A percentile compares a stretch with the other conserved stretches of the same genome.
phyloP scores from a whole-genome alignment of 371 early-diverging fungal genomes.

The Batrachochytrium dendrobatidis region DNA sequence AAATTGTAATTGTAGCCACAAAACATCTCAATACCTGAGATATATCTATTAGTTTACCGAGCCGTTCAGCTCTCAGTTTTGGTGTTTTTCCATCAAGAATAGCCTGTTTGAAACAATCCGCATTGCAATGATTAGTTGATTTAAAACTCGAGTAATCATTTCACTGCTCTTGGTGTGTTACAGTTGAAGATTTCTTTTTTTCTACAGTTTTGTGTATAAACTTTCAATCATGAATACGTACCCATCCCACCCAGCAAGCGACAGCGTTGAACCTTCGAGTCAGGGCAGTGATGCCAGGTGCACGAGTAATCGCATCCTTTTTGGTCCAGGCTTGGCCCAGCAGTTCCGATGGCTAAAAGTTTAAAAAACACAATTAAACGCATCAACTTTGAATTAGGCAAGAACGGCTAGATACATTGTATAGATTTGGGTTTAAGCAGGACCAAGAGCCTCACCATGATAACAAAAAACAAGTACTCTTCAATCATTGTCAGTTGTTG shows the following conservation, averaged over 20 bases:
- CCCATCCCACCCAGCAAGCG: conserved; percentile 31
- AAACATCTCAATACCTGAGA: conserved; percentile 39
- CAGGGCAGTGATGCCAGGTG: conserved; percentile 32
- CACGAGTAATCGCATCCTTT: conserved; percentile 11
- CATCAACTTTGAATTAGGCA: neutral
- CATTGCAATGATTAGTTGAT: neutral
- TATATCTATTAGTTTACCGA: conserved; percentile 48
- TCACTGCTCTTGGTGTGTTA: too few relatives aligned
- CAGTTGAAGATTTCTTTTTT: too few relatives aligned
- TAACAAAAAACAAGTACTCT: conserved; percentile 42
- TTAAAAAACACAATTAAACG: neutral
- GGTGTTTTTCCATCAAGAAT: conserved; percentile 19
- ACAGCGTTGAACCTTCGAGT: conserved; percentile 53
- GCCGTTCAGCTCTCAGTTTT: conserved; percentile 15
- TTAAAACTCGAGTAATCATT: too few relatives aligned
- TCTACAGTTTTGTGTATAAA: too few relatives aligned
- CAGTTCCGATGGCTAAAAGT: conserved; percentile 44
- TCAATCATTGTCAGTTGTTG: conserved; percentile 62
- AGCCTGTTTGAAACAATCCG: conserved; percentile 6
- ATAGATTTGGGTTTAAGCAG: neutral
- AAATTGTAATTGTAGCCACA: neutral
- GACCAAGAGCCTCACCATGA: conserved; percentile 29
- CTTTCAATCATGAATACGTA: neutral
- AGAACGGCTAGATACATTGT: neutral
- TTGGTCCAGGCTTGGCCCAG: conserved; percentile 42